Conservation (phyloP, 768 basidiomycete species). For the Antrodiella citrinella region DNA sequence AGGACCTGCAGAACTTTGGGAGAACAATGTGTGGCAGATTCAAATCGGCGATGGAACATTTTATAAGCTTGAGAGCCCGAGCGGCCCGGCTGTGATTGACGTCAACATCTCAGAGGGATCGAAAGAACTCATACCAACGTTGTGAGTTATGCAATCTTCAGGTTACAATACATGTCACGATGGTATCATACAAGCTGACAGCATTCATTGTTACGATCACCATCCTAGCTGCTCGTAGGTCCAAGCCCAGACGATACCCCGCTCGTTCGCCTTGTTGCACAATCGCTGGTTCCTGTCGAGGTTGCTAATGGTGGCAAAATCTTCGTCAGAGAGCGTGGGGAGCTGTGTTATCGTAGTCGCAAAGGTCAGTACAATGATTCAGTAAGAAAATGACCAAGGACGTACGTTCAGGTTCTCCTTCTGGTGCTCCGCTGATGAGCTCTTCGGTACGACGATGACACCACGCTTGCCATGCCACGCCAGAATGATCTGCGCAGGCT, state of each 20-base stretch:
- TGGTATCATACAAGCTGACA: no score
- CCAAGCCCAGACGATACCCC: constrained; percentile 29
- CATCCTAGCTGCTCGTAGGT: constrained; percentile 32
- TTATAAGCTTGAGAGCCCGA: no score
- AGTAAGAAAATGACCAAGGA: constrained; percentile 1
- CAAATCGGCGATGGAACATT: no score
- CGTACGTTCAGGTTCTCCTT: constrained; percentile 21
- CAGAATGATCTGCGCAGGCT: constrained; percentile 39
- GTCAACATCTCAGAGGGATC: no score
- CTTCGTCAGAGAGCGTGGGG: constrained; percentile 23
- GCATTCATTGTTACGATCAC: no score
- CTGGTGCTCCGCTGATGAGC: constrained; percentile 14
- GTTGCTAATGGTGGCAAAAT: constrained; percentile 24
- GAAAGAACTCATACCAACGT: no score
- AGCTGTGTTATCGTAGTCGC: constrained; percentile 22
- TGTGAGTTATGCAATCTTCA: no score
- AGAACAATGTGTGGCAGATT: no score
- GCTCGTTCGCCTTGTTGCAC: constrained; percentile 23
- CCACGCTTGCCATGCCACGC: constrained; percentile 44
- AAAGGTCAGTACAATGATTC: background rate
- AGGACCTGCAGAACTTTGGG: no score
- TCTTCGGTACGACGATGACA: constrained; percentile 39
- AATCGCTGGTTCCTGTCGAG: constrained; percentile 27
- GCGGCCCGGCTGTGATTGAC: no score
- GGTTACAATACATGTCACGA: no score